phyloP scores from a whole-genome alignment of 2,329 filamentous ascomycete genomes.

The Xylariales sp. region DNA sequence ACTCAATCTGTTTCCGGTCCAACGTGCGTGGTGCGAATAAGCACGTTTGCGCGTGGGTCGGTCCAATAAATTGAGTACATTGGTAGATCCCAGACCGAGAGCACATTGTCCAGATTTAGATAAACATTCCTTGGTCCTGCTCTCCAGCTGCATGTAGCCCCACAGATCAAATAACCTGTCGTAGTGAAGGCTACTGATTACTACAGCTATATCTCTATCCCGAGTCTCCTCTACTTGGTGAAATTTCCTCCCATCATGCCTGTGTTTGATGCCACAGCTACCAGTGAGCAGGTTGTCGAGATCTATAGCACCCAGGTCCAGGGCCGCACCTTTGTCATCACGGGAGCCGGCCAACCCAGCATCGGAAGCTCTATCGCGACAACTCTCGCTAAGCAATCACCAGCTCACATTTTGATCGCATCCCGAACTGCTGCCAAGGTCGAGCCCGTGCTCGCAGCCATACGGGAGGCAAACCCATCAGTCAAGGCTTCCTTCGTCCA shows the following conservation, averaged over 20 bases:
- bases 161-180: too few relatives aligned
- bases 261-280: neutral
- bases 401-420: neutral
- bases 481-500: constrained; percentile 1
- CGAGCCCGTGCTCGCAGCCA: neutral
- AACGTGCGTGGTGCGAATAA: too few relatives aligned
- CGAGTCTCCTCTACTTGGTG: too few relatives aligned
- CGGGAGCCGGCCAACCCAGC: neutral
- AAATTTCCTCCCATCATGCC: neutral
- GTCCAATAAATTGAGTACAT: too few relatives aligned
- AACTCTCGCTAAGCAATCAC: neutral
- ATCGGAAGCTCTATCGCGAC: neutral
- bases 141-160: too few relatives aligned
- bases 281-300: neutral
- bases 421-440: constrained; percentile 1
- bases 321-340: constrained; percentile 2
- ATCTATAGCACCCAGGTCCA: neutral
- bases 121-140: too few relatives aligned
- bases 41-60: too few relatives aligned
- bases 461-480: neutral
- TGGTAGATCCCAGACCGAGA: too few relatives aligned
- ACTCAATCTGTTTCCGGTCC: too few relatives aligned
- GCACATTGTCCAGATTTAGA: too few relatives aligned
- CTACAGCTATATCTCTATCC: too few relatives aligned
- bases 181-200: too few relatives aligned